These are phyloP conservation scores for Stylosanthes scabra DNA, from an alignment of 331 rosid genomes.

Conservation along the genomic window DNA sequence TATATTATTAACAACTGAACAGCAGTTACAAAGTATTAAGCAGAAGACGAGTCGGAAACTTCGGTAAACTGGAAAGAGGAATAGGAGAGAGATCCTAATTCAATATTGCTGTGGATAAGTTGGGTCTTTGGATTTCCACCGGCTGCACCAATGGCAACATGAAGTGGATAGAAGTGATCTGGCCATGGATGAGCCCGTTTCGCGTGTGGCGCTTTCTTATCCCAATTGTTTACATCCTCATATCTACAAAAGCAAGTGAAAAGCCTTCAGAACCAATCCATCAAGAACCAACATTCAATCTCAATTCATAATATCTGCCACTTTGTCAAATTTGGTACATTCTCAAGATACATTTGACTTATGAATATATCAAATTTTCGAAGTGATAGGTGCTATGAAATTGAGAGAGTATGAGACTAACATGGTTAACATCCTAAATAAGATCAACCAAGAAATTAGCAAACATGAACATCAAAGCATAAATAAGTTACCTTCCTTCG, in stretches of 20 bases:
- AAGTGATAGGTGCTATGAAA: too few relatives aligned
- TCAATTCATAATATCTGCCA: too few relatives aligned
- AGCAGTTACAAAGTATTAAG: not conserved
- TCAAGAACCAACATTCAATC: conserved; percentile 11
- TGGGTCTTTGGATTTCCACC: conserved; percentile 63
- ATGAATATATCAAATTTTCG: too few relatives aligned
- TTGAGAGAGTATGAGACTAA: not conserved
- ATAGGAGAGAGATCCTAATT: conserved; percentile 61
- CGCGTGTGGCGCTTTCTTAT: conserved; percentile 70
- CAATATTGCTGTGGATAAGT: conserved; percentile 66
- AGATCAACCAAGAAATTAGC: conserved; percentile 20
- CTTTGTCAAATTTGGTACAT: too few relatives aligned
- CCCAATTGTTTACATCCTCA: conserved; percentile 74
- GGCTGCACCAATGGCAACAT: conserved; percentile 84
- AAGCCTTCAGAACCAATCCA: conserved; percentile 28
- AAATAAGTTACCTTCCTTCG: conserved; percentile 61
- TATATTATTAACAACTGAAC: conserved; percentile 3
- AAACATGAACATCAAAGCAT: conserved; percentile 22
- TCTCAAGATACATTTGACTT: too few relatives aligned
- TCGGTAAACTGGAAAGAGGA: conserved; percentile 81
- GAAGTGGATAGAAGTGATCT: conserved; percentile 80
- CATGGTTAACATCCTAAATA: not conserved
- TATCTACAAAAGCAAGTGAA: conserved; percentile 51
- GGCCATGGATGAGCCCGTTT: conserved; percentile 81
- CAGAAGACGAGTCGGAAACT: conserved; percentile 22